phyloP scores from a whole-genome alignment of 1,284 basidiomycete genomes.

The Cryptococcus wingfieldii region DNA sequence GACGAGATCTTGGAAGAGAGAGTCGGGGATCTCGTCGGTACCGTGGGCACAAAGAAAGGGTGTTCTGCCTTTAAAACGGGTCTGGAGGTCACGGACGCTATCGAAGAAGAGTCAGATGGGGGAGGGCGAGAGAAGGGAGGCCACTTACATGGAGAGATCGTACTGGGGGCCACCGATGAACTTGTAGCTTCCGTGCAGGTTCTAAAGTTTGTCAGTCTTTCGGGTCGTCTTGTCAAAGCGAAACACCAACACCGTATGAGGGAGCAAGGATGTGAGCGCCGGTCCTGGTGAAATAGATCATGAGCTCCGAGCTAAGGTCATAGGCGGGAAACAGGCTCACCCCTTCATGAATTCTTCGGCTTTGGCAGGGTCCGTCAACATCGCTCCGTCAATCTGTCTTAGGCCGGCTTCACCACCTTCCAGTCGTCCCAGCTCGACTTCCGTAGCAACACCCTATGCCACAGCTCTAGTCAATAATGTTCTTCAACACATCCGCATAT shows the following conservation, averaged over 20 bases:
- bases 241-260: constrained; percentile 37
- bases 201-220: constrained; percentile 13
- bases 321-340: constrained; percentile 18
- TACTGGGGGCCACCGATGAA: constrained; percentile 41
- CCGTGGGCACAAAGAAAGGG: constrained; percentile 44
- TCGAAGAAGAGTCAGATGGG: background rate
- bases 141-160: constrained; percentile 37
- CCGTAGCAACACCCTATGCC: constrained; percentile 47
- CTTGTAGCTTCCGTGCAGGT: constrained; percentile 50
- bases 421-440: constrained; percentile 52
- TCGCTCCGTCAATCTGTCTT: constrained; percentile 49
- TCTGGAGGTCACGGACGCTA: constrained; percentile 31
- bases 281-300: constrained; percentile 24
- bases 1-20: constrained; percentile 43
- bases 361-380: constrained; percentile 49
- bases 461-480: background rate
- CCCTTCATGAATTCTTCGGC: constrained; percentile 47
- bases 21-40: constrained; percentile 48
- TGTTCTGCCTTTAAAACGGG: constrained; percentile 24
- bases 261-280: constrained; percentile 51
- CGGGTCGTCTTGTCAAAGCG: background rate
- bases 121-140: background rate
- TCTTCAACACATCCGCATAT: background rate
- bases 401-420: constrained; percentile 52
- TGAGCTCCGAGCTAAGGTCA: background rate